Evolutionary conservation across 2,329 filamentous ascomycete species (phyloP), one percentile per base, ranked within the genome.

Genomic region (Microdochium nivale): DNA sequence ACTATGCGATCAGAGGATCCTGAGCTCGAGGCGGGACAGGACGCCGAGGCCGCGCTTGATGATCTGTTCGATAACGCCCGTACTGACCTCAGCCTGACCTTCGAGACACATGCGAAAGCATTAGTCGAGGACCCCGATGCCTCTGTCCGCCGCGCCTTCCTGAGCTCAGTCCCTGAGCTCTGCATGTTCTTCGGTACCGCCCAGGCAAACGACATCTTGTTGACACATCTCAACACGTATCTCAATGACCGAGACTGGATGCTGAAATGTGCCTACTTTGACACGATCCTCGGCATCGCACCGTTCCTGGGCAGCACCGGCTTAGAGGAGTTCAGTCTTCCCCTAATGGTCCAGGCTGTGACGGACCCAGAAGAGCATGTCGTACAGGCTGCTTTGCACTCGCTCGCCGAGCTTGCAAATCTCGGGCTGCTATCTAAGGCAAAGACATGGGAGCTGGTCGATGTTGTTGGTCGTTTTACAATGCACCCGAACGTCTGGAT

Each of bases 401-500:
- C 92, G 0, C 76, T 99, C 48, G 89, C 90, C 2, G 86, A 88
- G 54, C 88, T 99, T 73, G 90, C 92, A 9, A 85, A 87, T 51
- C 76, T 99, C 21, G 95, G 94, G 0, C 74, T 99, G 0, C 81
- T 99, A 47, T 92, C 95, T 49, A 81, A 90, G 60, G 78, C 84
- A 5, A 92, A 88, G 54, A 86, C 84, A 1, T 96, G 90, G 86
- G 90, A 96, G 63, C 74, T 99, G 37, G 82, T 95, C 23, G 86
- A 95, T 55, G 83, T 92, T 37, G 81, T 92, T 14, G 85, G 81
- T 7, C 83, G 90, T 3, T 96, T 97, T 61, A 85, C 91, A 13
- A 85, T 96, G 75, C 94, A 99, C 64, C 94, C 94, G 0, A 97
- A 96, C 59, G 74, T 89, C 9, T 99, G 94, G 92, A 91, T 99